Evolutionary conservation across 2,329 filamentous ascomycete species (phyloP).

Genomic region (Mollisia scopiformis): DNA sequence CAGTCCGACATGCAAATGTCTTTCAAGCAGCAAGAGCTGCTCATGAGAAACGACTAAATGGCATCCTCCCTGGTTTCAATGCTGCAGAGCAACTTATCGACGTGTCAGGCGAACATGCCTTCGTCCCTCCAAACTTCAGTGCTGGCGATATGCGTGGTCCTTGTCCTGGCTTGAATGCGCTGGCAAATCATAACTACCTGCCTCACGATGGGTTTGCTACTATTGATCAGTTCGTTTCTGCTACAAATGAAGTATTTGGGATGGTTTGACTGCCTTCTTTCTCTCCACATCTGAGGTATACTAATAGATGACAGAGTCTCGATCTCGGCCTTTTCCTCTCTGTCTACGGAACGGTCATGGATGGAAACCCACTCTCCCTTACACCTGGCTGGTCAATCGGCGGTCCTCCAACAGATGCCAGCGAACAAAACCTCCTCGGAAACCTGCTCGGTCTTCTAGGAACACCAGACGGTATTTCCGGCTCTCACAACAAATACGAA

Average conservation of each 20-base stretch:
- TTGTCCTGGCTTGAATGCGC: constrained; percentile 43
- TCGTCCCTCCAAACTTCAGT: constrained; percentile 1
- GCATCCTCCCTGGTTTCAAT: constrained; percentile 13
- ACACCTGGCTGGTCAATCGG: constrained; percentile 53
- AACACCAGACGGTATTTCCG: constrained; percentile 49
- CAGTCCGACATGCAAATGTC: background rate
- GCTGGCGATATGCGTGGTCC: constrained; percentile 25
- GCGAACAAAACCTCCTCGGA: background rate
- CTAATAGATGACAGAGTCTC: constrained; percentile 30
- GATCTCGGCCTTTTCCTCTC: constrained; percentile 44
- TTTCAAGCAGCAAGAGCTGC: background rate
- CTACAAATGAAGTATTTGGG: constrained; percentile 20
- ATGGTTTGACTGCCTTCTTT: background rate
- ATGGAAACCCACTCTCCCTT: constrained; percentile 45
- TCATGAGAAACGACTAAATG: constrained; percentile 4
- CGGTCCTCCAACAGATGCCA: constrained; percentile 39
- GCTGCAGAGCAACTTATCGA: constrained; percentile 15
- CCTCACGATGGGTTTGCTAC: constrained; percentile 32
- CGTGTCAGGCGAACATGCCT: constrained; percentile 4
- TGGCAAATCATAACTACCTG: constrained; percentile 45
- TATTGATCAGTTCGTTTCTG: constrained; percentile 36
- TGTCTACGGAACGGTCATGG: constrained; percentile 47
- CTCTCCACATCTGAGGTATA: background rate
- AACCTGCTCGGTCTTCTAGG: constrained; percentile 33
- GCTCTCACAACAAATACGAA: constrained; percentile 59